Conservation (phyloP, 441 rosid species). For the Arabidopsis lyrata region DNA sequence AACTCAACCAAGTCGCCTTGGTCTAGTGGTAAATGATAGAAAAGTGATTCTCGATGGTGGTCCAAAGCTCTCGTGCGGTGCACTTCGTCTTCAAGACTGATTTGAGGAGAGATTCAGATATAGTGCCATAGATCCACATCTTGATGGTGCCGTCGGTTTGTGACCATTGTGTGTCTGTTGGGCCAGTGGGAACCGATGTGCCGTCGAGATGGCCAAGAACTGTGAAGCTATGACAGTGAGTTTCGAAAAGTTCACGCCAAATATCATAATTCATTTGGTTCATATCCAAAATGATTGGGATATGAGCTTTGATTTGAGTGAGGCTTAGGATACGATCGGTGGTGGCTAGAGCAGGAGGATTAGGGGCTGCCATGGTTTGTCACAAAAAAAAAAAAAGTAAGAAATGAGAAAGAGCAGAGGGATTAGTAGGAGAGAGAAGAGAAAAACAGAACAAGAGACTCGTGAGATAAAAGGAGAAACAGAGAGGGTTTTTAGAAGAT, state of each 20-base stretch:
- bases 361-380: too few relatives aligned
- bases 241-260: neutral
- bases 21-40: too few relatives aligned
- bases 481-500: too few relatives aligned
- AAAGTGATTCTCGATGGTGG: neutral
- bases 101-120: neutral
- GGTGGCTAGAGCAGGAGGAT: too few relatives aligned
- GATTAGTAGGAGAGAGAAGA: too few relatives aligned
- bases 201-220: neutral
- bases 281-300: conserved; percentile 1
- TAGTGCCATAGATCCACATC: neutral
- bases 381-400: too few relatives aligned
- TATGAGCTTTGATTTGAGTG: neutral
- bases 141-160: neutral
- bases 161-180: neutral
- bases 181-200: neutral
- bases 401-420: too few relatives aligned
- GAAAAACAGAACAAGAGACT: too few relatives aligned
- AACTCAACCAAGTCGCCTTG: too few relatives aligned
- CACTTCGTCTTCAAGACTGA: neutral
- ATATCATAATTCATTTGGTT: neutral
- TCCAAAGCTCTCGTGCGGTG: neutral
- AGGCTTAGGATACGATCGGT: neutral
- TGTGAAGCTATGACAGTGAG: neutral
- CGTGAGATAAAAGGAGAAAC: too few relatives aligned